A percentile compares a stretch with the other conserved stretches of the same genome.
Conservation (phyloP, 2,329 filamentous ascomycete genomes). For the Phialemonium atrogriseum region DNA sequence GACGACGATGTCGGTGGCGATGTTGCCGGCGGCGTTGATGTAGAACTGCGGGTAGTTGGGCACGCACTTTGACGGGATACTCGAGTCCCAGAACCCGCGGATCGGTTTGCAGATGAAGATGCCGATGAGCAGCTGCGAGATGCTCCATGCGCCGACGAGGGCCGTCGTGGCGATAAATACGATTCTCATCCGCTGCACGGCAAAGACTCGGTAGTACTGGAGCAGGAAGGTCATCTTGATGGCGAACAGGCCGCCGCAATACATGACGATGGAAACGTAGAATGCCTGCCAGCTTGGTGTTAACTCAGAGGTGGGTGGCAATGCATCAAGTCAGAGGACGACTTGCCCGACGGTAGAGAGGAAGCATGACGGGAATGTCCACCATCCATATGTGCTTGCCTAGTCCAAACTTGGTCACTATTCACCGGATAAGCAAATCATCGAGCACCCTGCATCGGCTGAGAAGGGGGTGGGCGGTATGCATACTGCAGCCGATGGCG, state of each 20-base stretch:
- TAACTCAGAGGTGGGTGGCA: not conserved
- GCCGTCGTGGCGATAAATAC: slow-evolving; percentile 21
- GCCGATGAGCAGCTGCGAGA: slow-evolving; percentile 23
- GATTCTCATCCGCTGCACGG: slow-evolving; percentile 20
- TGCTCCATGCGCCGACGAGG: slow-evolving; percentile 23
- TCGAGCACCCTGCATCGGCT: too few species aligned
- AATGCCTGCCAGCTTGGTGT: slow-evolving; percentile 16
- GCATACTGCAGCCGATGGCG: slow-evolving; percentile 9
- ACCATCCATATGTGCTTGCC: slow-evolving; percentile 11
- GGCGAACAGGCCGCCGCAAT: slow-evolving; percentile 21
- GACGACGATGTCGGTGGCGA: slow-evolving; percentile 25
- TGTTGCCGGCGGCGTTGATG: slow-evolving; percentile 27
- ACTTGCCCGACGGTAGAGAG: slow-evolving; percentile 9
- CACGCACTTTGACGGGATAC: slow-evolving; percentile 17
- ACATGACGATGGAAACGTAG: slow-evolving; percentile 27
- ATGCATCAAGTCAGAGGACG: not conserved
- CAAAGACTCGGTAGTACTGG: slow-evolving; percentile 29
- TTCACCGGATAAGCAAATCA: too few species aligned
- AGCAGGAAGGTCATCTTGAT: slow-evolving; percentile 27
- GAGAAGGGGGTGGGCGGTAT: too few species aligned
- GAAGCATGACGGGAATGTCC: slow-evolving; percentile 4
- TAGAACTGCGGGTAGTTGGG: slow-evolving; percentile 23
- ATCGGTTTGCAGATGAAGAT: slow-evolving; percentile 26
- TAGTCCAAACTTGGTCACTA: slow-evolving; percentile 11
- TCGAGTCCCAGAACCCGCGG: slow-evolving; percentile 22